Base-by-base conservation (phyloP, 345 rosid genomes). In the Gynandropsis gynandra region DNA sequence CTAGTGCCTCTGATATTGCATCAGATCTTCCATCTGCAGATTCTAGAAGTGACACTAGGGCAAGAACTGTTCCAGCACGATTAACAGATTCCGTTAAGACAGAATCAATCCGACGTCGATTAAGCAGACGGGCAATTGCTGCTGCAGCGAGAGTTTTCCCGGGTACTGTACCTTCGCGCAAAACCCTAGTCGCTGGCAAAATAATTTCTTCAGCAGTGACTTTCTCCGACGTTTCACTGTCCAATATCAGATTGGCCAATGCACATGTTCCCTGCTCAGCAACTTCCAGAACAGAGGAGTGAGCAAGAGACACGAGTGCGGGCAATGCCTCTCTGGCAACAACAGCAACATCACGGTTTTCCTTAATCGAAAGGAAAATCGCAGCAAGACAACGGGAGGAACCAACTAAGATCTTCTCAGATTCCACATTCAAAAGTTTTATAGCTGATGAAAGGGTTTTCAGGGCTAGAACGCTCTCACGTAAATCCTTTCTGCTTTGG, bases 71-170 rank as follows among this genome's bases (percentile, higher is more conserved):
- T 64, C 99, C 99, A 54, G 87, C 75, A 59, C 77, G 92, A 68
- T 88, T 93, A 61, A 85, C 89, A 74, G 79, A 78, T 64, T 93
- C 99, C 67, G 85, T 76, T 50, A 93, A 72, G 11, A 77, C 64
- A 66, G 68, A 41, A 79, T 83, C 85, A 48, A 88, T 78, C 59
- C 34, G 69, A 55, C 79, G 80, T 19, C 87, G 73, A 64, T 79
- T 80, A 35, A 93, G 92, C 56, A 89, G 76, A 41, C 99, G 84
- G 38, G 89, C 78, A 62, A 93, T 83, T 60, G 97, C 95, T 45
- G 99, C 96, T 59, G 99, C 97, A 52, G 96, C 99, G 70, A 72
- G 96, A 47, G 85, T 81, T 83, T 80, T 88, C 42, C 97, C 97
- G 61, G 87, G 68, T 63, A 81, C 72, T 12, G 95, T 73, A 60